Evolutionary conservation across 164 flowering plant genomes (phyloP).

Genomic region (Sedum album): DNA sequence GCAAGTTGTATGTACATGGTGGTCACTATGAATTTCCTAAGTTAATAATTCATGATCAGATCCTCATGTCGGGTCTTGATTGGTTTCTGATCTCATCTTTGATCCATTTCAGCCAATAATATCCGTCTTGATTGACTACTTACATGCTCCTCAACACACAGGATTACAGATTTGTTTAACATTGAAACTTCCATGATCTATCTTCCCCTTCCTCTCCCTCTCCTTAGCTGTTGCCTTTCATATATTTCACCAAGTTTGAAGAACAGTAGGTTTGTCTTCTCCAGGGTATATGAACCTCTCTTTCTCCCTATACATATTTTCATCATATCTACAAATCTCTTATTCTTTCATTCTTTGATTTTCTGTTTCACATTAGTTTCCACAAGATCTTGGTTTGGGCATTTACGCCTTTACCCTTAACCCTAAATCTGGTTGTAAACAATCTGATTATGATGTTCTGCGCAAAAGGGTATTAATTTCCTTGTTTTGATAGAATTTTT

Average conservation of each 20-base stretch:
- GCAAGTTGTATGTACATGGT: slow-evolving; percentile 2
- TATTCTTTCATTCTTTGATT: not conserved
- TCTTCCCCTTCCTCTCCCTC: not conserved
- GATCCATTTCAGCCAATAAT: slow-evolving; percentile 4
- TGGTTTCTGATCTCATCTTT: not conserved
- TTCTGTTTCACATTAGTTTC: not conserved
- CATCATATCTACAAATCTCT: not conserved
- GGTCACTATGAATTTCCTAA: not conserved
- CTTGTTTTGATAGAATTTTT: not conserved
- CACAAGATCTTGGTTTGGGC: too few species aligned
- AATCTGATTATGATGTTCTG: not conserved
- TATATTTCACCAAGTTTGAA: not conserved
- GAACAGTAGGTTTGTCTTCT: not conserved
- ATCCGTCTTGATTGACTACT: not conserved
- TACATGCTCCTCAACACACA: not conserved
- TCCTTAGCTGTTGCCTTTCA: slow-evolving; percentile 1
- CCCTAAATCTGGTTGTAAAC: not conserved
- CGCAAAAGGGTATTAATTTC: slow-evolving; percentile 12
- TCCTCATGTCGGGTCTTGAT: not conserved
- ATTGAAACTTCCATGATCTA: slow-evolving; percentile 4
- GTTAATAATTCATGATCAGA: not conserved
- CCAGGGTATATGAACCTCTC: too few species aligned
- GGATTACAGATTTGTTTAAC: not conserved
- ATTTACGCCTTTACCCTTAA: too few species aligned
- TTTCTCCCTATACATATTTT: not conserved